Percentiles rank a stretch among this genome's conserved stretches.
These are phyloP conservation scores for Candida tunisiensis DNA, from an alignment of 1,139 yeast genomes.

Conservation along the genomic window DNA sequence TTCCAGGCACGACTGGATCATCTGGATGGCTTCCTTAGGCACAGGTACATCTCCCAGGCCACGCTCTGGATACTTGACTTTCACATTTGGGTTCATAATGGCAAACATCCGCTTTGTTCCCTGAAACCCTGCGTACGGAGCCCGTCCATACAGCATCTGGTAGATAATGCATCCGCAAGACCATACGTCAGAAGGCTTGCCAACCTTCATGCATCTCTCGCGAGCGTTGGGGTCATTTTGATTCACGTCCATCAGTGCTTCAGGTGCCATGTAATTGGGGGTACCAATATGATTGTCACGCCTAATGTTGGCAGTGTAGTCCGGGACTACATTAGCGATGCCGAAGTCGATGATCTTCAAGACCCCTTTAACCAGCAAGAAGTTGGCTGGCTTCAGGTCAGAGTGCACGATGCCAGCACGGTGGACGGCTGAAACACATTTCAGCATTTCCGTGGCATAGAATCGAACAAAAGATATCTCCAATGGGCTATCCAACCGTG, in stretches of 20 bases:
- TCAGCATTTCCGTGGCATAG: conserved; percentile 64
- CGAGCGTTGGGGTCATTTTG: not conserved
- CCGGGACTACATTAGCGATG: conserved; percentile 87
- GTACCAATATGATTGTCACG: conserved; percentile 90
- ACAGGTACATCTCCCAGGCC: conserved; percentile 51
- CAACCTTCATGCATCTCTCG: conserved; percentile 63
- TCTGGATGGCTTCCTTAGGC: conserved; percentile 52
- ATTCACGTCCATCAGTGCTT: conserved; percentile 50
- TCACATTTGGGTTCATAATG: conserved; percentile 74
- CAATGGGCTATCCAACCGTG: conserved; percentile 33
- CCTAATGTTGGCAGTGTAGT: conserved; percentile 78
- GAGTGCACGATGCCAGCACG: conserved; percentile 82
- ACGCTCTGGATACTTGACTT: conserved; percentile 45
- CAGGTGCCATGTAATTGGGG: conserved; percentile 98
- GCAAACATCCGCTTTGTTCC: conserved; percentile 75
- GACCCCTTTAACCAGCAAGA: conserved; percentile 69
- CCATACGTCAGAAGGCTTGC: conserved; percentile 95
- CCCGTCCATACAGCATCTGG: conserved; percentile 87
- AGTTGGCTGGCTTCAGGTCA: conserved; percentile 91
- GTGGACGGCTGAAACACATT: conserved; percentile 81
- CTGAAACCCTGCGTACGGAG: conserved; percentile 73
- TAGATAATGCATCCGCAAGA: conserved; percentile 93
- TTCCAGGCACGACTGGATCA: conserved; percentile 55
- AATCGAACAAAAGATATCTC: conserved; percentile 71
- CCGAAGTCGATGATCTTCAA: conserved; percentile 91